Percentiles rank a stretch among this genome's conserved stretches.
Evolutionary conservation across 2,329 filamentous ascomycete genomes (phyloP).

Genomic region (Calonectria ilicicola): DNA sequence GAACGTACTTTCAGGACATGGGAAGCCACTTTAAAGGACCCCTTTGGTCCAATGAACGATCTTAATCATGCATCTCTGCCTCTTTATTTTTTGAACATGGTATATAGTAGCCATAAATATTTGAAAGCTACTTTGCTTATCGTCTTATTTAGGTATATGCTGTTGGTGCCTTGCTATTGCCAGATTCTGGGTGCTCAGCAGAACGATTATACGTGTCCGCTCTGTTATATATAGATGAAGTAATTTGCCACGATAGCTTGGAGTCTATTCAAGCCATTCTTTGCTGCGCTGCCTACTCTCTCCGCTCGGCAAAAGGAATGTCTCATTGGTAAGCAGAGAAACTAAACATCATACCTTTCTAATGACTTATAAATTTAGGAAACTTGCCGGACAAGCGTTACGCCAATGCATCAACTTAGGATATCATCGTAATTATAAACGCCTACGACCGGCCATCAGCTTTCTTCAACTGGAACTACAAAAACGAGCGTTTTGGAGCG

Average conservation of each 20-base stretch:
- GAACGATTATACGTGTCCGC: conserved; percentile 38
- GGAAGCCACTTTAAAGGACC: conserved; percentile 42
- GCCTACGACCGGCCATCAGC: not conserved
- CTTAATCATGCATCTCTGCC: not conserved
- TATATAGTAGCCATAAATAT: not conserved
- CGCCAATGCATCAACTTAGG: conserved; percentile 25
- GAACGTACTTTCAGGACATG: conserved; percentile 46
- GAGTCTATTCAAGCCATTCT: conserved; percentile 5
- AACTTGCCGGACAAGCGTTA: conserved; percentile 19
- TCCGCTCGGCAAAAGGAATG: conserved; percentile 1
- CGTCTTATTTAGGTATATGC: conserved; percentile 26
- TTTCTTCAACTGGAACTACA: conserved; percentile 1
- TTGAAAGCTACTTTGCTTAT: not conserved
- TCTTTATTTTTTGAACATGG: conserved; percentile 28
- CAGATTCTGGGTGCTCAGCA: conserved; percentile 15
- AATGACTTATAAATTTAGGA: not conserved
- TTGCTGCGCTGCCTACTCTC: not conserved
- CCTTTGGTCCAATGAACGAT: conserved; percentile 4
- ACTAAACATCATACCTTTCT: not conserved
- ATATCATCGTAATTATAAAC: conserved; percentile 17
- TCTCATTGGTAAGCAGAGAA: not conserved
- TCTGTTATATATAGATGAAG: conserved; percentile 31
- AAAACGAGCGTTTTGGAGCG: conserved; percentile 22
- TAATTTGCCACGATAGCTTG: conserved; percentile 15
- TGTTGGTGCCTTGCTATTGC: conserved; percentile 22